A percentile compares a stretch with the other conserved stretches of the same genome.
Conservation (phyloP, 768 basidiomycete genomes). For the Lactarius evosmus region DNA sequence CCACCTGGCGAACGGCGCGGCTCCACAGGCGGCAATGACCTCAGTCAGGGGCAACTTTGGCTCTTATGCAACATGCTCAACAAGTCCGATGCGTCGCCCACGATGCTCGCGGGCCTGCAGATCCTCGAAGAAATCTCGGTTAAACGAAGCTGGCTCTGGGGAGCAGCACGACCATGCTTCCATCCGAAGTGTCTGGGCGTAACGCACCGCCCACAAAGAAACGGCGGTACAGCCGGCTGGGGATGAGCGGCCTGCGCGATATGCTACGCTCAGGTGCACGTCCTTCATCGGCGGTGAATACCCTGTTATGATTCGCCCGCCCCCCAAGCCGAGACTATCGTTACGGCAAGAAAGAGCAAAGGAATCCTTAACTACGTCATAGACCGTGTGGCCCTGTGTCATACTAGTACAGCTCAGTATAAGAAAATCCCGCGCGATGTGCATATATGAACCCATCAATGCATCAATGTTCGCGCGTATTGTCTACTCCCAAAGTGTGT, state of each 20-base stretch:
- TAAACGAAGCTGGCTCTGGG: slow-evolving; percentile 73
- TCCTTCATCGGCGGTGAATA: too few relatives aligned
- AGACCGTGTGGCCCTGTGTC: too few relatives aligned
- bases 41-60: slow-evolving; percentile 75
- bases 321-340: too few relatives aligned
- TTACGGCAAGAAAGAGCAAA: too few relatives aligned
- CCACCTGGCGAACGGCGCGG: slow-evolving; percentile 60
- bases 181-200: slow-evolving; percentile 55
- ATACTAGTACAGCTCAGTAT: too few relatives aligned
- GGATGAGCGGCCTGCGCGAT: slow-evolving; percentile 71
- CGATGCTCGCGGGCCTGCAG: slow-evolving; percentile 28
- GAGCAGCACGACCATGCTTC: slow-evolving; percentile 74
- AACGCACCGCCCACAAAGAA: slow-evolving; percentile 40
- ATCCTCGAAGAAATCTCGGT: slow-evolving; percentile 40
- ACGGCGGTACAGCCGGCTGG: slow-evolving; percentile 52
- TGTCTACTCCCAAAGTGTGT: too few relatives aligned
- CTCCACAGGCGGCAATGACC: slow-evolving; percentile 78
- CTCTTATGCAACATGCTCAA: slow-evolving; percentile 77
- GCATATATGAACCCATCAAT: too few relatives aligned
- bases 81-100: slow-evolving; percentile 40
- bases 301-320: too few relatives aligned
- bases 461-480: too few relatives aligned
- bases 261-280: slow-evolving; percentile 66
- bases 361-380: too few relatives aligned
- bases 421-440: too few relatives aligned